These are phyloP conservation scores for Syncephalastrum sp. DNA, from an alignment of 371 early-diverging fungal genomes.

Conservation along the genomic window DNA sequence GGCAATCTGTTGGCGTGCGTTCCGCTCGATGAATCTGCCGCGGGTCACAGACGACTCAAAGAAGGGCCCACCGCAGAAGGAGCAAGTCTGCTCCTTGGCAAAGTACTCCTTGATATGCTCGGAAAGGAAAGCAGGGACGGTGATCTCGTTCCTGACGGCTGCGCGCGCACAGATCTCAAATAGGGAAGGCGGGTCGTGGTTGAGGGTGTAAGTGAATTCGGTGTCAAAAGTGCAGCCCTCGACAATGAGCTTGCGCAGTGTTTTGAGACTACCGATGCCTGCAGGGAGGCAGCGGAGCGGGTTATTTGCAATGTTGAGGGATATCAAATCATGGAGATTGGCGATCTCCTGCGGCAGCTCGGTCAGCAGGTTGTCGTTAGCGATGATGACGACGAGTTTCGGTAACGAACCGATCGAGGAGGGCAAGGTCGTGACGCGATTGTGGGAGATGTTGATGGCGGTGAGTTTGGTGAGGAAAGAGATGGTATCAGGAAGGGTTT, in stretches of 20 bases:
- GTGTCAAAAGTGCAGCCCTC: slow-evolving; percentile 49
- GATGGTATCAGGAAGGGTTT: slow-evolving; percentile 35
- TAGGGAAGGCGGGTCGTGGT: slow-evolving; percentile 55
- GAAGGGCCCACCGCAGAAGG: slow-evolving; percentile 86
- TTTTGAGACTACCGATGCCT: slow-evolving; percentile 47
- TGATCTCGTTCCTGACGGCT: slow-evolving; percentile 64
- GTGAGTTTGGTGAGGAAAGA: slow-evolving; percentile 26
- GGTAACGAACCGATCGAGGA: slow-evolving; percentile 64
- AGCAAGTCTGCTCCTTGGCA: slow-evolving; percentile 65
- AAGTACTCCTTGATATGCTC: slow-evolving; percentile 66
- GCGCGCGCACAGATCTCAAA: slow-evolving; percentile 77
- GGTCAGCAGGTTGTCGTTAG: slow-evolving; percentile 53
- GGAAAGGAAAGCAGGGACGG: slow-evolving; percentile 50
- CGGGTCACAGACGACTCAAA: slow-evolving; percentile 71
- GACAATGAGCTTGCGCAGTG: slow-evolving; percentile 54
- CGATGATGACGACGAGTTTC: slow-evolving; percentile 55
- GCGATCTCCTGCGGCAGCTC: slow-evolving; percentile 57
- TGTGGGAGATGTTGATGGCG: slow-evolving; percentile 48
- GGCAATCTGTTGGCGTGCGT: slow-evolving; percentile 39
- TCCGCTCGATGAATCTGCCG: slow-evolving; percentile 64
- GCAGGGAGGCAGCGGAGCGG: slow-evolving; percentile 45
- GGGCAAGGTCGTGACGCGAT: slow-evolving; percentile 59
- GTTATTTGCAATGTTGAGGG: slow-evolving; percentile 70
- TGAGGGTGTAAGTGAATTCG: slow-evolving; percentile 27
- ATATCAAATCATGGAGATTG: slow-evolving; percentile 52